Conservation (phyloP, 495 filamentous ascomycete species). For the Neurospora sp. region DNA sequence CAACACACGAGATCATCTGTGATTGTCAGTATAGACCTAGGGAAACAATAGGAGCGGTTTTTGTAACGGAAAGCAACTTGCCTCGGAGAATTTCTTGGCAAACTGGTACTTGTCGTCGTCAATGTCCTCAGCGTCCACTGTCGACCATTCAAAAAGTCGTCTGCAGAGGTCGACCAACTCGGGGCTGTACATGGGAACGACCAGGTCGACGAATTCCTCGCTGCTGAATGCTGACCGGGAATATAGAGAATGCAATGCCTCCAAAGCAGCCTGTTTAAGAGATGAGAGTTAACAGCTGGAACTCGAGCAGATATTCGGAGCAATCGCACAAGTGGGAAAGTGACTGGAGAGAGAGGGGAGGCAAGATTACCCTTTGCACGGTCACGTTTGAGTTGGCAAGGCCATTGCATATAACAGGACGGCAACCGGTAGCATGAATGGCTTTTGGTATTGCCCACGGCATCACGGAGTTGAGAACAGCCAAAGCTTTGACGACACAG, state of each 20-base stretch:
- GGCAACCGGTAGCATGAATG: slow-evolving; percentile 55
- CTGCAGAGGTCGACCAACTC: slow-evolving; percentile 62
- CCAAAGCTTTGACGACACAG: slow-evolving; percentile 63
- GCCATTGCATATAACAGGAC: slow-evolving; percentile 62
- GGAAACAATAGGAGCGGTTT: background rate
- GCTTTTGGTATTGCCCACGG: slow-evolving; percentile 80
- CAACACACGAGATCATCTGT: slow-evolving; percentile 75
- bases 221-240: slow-evolving; percentile 61
- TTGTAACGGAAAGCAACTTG: slow-evolving; percentile 21
- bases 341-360: slow-evolving; percentile 37
- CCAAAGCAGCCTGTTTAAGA: slow-evolving; percentile 57
- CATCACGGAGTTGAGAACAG: slow-evolving; percentile 63
- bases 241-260: slow-evolving; percentile 75
- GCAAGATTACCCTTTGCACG: slow-evolving; percentile 39
- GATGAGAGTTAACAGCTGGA: slow-evolving; percentile 2
- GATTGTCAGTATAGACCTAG: slow-evolving; percentile 13
- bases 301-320: background rate
- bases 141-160: slow-evolving; percentile 72
- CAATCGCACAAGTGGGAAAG: slow-evolving; percentile 20
- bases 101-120: slow-evolving; percentile 88
- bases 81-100: slow-evolving; percentile 89
- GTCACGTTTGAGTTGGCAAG: slow-evolving; percentile 63
- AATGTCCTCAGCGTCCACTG: slow-evolving; percentile 65
- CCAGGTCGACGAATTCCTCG: slow-evolving; percentile 67
- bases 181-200: slow-evolving; percentile 65